Conservation (phyloP, 108 stramenopile genomes). For the Asterionellopsis glacialis region DNA sequence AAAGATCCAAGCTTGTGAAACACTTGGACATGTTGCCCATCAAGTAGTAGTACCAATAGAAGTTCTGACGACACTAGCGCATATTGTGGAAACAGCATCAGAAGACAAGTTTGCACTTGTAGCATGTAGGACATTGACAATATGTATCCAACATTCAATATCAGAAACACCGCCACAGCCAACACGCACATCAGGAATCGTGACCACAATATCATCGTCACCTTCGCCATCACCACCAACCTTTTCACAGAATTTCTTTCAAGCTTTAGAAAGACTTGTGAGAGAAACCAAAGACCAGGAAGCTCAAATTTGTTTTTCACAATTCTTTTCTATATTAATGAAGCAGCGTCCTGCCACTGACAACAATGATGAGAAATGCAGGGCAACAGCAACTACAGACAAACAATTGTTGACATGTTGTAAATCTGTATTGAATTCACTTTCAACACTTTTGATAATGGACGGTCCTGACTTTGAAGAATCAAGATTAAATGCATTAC, state of each 20-base stretch:
- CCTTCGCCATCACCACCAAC: no score
- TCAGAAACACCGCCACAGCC: no score
- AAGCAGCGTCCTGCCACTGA: no score
- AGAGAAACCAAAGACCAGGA: no score
- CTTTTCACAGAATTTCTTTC: no score
- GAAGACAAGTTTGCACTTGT: neutral
- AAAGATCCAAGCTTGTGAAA: neutral
- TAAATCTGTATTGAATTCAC: neutral
- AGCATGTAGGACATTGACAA: neutral
- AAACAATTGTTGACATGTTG: neutral
- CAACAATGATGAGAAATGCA: neutral
- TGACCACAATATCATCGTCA: no score
- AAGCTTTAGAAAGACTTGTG: no score
- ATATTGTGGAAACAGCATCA: neutral
- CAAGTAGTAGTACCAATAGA: neutral
- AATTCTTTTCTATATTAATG: neutral
- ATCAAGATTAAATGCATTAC: neutral
- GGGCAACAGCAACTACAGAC: neutral
- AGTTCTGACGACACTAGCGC: neutral
- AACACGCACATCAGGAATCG: no score
- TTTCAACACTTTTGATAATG: neutral
- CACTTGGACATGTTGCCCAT: neutral
- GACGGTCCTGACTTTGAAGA: slow-evolving; percentile 2
- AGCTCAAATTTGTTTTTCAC: no score
- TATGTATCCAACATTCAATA: neutral